Evolutionary conservation across 495 filamentous ascomycete species (phyloP).

Genomic region (Pseudevernia furfuracea): DNA sequence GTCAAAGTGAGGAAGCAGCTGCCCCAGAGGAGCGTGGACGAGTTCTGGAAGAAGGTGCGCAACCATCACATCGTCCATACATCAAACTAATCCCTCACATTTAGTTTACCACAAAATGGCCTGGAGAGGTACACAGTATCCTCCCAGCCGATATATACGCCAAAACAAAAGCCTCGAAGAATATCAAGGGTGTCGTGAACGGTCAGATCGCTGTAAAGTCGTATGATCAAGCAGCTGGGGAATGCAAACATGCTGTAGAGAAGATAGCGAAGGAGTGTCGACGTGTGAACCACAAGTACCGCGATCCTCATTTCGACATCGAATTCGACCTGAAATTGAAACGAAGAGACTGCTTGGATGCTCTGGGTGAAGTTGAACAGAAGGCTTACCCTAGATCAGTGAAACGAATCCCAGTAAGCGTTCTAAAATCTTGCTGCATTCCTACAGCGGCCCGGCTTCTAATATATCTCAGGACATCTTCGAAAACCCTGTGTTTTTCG

Average conservation of each 20-base stretch:
- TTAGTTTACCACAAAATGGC: conserved; percentile 26
- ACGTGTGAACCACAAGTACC: conserved; percentile 81
- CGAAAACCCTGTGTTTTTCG: conserved; percentile 74
- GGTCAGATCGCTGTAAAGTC: conserved; percentile 52
- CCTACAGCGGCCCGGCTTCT: neutral
- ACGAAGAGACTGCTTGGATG: conserved; percentile 54
- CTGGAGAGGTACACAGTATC: conserved; percentile 57
- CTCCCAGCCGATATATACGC: conserved; percentile 68
- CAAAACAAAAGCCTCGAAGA: conserved; percentile 49
- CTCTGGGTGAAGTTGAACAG: conserved; percentile 42
- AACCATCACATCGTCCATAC: conserved; percentile 50
- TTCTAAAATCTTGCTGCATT: neutral
- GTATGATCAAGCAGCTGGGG: conserved; percentile 63
- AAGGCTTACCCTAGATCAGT: conserved; percentile 49
- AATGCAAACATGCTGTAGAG: conserved; percentile 66
- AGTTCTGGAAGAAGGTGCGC: conserved; percentile 74
- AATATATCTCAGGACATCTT: conserved; percentile 60
- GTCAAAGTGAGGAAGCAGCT: conserved; percentile 47
- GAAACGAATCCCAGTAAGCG: conserved; percentile 52
- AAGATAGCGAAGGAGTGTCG: conserved; percentile 78
- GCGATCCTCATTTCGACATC: conserved; percentile 83
- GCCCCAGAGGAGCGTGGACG: conserved; percentile 64
- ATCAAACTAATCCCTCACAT: conserved; percentile 12
- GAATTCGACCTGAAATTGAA: conserved; percentile 66
- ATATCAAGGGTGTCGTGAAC: conserved; percentile 44